A percentile compares a stretch with the other conserved stretches of the same genome.
Evolutionary conservation across 2,329 filamentous ascomycete species (phyloP).

Genomic region (Talaromyces sp.): DNA sequence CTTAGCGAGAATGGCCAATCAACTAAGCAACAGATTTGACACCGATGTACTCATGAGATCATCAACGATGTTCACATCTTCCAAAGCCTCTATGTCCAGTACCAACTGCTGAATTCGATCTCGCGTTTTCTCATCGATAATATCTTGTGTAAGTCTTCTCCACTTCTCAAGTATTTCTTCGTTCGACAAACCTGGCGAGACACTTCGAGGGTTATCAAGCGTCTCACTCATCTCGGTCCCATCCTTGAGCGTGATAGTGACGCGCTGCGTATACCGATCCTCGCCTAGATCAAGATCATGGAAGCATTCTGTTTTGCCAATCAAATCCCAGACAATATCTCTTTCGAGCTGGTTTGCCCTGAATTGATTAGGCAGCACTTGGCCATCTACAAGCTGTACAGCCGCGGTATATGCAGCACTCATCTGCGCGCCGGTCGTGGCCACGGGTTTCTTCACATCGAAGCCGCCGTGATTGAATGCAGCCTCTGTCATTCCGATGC

Average conservation of each 20-base stretch:
- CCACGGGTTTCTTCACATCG: constrained; percentile 32
- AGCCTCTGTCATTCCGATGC: constrained; percentile 11
- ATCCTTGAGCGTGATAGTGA: constrained; percentile 25
- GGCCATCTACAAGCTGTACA: constrained; percentile 36
- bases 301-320: constrained; percentile 29
- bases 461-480: constrained; percentile 39
- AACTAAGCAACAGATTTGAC: background rate
- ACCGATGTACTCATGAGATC: background rate
- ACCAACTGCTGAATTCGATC: constrained; percentile 30
- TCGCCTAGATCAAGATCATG: constrained; percentile 18
- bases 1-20: background rate
- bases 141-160: constrained; percentile 26
- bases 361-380: constrained; percentile 36
- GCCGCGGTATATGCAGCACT: constrained; percentile 35
- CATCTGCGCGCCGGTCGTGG: constrained; percentile 41
- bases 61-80: constrained; percentile 21
- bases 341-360: constrained; percentile 30
- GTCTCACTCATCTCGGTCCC: constrained; percentile 20
- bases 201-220: constrained; percentile 29
- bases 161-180: constrained; percentile 39
- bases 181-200: constrained; percentile 33
- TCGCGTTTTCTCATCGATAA: constrained; percentile 28
- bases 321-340: constrained; percentile 35
- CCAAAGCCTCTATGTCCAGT: constrained; percentile 28
- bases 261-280: constrained; percentile 17